Base-by-base conservation (phyloP, 495 filamentous ascomycete species). In the Talaromyces thailandensis region DNA sequence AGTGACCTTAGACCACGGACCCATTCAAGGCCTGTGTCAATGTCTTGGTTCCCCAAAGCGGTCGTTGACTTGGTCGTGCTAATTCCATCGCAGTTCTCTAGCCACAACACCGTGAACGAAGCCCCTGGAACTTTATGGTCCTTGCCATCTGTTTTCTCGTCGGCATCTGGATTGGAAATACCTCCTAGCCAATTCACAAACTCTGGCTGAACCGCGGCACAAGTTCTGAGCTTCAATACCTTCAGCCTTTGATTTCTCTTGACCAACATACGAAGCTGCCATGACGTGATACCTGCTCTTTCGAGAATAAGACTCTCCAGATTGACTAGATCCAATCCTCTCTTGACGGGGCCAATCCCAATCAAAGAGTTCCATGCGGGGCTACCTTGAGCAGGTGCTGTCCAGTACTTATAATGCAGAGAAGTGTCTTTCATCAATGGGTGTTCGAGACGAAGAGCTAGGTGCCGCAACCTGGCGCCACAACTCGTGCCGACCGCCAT, bases 371-470 rank as follows among this genome's bases (percentile, higher is more conserved):
- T 75, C 74, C 73, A 76, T 0, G 64, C 69, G n/a, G 68, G 67
- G 29, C 69, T 72, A 25, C 65, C 67, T 37, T 66, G 69, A 4
- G 74, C 66, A 3, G 66, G 66, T 18, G 66, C 52, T 14, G 64
- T 62, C 70, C 74, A 75, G 24, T 66, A 64, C 14, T 35, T 66
- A 3, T 68, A 68, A 28, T 64, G 64, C 37, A 72, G 61, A 2
- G 64, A 43, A 3, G 68, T 68, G 32, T 74, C 71, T 26, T 70
- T 64, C 21, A 73, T 70, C 56, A 74, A 71, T 9, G 67, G 69
- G 63, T 76, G 73, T 50, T 76, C 74, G 56, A 76, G 71, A 9
- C 74, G 70, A 23, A 73, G 63, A n/a, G 67, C 71, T 31, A 76
- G 63, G 58, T 74, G 68, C 18, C 65, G 66, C 28, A 76, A 62